phyloP scores from a whole-genome alignment of 2,329 filamentous ascomycete genomes.

The Alternaria solani region DNA sequence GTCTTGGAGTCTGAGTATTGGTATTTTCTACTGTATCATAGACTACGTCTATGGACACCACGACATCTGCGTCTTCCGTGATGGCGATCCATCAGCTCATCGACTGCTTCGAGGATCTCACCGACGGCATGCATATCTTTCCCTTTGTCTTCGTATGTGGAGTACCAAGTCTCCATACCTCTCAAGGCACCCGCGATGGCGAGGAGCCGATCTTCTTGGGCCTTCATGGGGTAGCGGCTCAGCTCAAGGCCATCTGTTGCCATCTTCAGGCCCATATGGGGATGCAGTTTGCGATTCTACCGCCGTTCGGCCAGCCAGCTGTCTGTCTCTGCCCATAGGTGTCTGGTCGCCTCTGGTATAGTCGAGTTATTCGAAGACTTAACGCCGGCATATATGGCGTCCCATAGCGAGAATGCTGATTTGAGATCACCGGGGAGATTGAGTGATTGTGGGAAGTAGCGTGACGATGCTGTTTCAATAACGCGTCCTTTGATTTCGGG shows the following conservation, averaged over 20 bases:
- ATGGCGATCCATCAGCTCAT: not conserved
- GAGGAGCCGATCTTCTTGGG: not conserved
- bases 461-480: slow-evolving; percentile 60
- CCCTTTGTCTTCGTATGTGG: not conserved
- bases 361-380: slow-evolving; percentile 59
- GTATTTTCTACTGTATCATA: not conserved
- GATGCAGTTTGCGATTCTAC: slow-evolving; percentile 21
- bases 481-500: slow-evolving; percentile 59
- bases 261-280: not conserved
- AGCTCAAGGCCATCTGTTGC: not conserved
- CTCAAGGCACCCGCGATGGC: not conserved
- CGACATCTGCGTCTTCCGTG: not conserved
- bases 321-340: slow-evolving; percentile 67
- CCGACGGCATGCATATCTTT: not conserved
- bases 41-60: not conserved
- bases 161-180: not conserved
- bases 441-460: slow-evolving; percentile 68
- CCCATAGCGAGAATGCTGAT: slow-evolving; percentile 70
- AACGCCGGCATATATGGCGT: slow-evolving; percentile 68
- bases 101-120: not conserved
- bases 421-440: slow-evolving; percentile 67
- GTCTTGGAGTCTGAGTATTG: not conserved
- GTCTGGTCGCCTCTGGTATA: slow-evolving; percentile 55
- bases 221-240: not conserved
- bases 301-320: slow-evolving; percentile 60